Evolutionary conservation across 345 rosid species (phyloP).

Genomic region (Raphanus raphanistrum): DNA sequence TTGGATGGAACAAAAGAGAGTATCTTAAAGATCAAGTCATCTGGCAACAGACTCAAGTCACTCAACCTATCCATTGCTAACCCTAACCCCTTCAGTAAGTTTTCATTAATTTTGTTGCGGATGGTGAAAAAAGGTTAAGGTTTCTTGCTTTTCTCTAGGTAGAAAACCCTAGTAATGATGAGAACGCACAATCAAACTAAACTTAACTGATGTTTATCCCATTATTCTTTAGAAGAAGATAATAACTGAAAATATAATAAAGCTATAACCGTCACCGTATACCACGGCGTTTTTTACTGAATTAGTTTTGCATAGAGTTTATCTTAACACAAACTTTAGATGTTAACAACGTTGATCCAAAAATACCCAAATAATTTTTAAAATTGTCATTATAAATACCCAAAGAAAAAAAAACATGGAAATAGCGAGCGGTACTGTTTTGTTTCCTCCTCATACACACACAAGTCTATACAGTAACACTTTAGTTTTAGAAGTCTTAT

Average conservation of each 20-base stretch:
- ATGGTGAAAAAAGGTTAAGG: not conserved
- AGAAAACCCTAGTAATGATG: not conserved
- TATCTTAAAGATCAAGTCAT: slow-evolving; percentile 9
- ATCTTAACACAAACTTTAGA: not conserved
- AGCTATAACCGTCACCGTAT: not conserved
- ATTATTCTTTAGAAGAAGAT: not conserved
- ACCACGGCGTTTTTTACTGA: not conserved
- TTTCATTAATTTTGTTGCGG: not conserved
- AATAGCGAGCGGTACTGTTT: no score
- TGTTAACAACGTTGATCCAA: no score
- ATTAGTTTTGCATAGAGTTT: no score
- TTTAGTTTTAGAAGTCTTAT: not conserved
- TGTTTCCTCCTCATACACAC: no score
- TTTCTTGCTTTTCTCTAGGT: not conserved
- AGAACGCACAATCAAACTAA: not conserved
- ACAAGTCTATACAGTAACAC: not conserved
- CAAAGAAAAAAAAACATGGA: no score
- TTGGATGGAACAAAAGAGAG: not conserved
- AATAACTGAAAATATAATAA: not conserved
- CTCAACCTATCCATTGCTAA: slow-evolving; percentile 13
- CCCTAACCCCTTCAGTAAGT: not conserved
- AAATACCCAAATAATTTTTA: no score
- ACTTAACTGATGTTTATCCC: not conserved
- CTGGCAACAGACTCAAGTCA: not conserved
- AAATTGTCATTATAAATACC: no score